These are phyloP conservation scores for Oryza coarctata DNA, from an alignment of 176 grass and related monocot species.

Conservation along the genomic window DNA sequence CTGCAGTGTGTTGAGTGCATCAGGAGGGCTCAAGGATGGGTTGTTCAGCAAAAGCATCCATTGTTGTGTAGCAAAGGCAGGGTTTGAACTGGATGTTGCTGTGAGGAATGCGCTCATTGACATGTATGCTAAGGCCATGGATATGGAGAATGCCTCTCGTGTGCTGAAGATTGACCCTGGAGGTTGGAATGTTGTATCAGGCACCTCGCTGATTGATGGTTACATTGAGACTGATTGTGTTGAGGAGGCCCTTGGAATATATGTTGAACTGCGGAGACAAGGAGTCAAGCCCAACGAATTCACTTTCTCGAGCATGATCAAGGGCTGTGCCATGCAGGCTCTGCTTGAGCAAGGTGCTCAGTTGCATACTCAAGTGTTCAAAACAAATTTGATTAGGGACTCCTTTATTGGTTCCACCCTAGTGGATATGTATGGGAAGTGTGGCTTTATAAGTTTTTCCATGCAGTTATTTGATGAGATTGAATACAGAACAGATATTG, in stretches of 20 bases:
- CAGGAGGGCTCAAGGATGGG: constrained; percentile 37
- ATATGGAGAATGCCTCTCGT: constrained; percentile 51
- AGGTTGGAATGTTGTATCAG: constrained; percentile 69
- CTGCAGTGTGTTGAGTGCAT: constrained; percentile 50
- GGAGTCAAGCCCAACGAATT: constrained; percentile 58
- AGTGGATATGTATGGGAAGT: constrained; percentile 71
- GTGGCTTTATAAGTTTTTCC: constrained; percentile 48
- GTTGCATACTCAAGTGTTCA: constrained; percentile 59
- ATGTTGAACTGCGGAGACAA: constrained; percentile 35
- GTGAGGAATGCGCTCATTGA: constrained; percentile 43
- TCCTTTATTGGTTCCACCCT: constrained; percentile 53
- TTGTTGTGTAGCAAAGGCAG: constrained; percentile 39
- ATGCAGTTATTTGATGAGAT: constrained; percentile 61
- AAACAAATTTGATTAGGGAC: constrained; percentile 42
- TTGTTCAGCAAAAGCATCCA: constrained; percentile 45
- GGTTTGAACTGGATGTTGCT: constrained; percentile 38
- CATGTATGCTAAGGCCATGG: constrained; percentile 61
- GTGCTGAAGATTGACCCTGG: constrained; percentile 29
- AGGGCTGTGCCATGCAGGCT: constrained; percentile 59
- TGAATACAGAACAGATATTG: constrained; percentile 30
- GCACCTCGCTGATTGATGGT: constrained; percentile 58
- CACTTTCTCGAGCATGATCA: constrained; percentile 71
- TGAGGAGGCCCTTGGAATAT: constrained; percentile 47
- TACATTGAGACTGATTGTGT: constrained; percentile 48
- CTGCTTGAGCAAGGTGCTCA: constrained; percentile 58